Evolutionary conservation across 345 rosid genomes (phyloP), one percentile per base, ranked within the genome.

Genomic region (Rhizophora mangle): DNA sequence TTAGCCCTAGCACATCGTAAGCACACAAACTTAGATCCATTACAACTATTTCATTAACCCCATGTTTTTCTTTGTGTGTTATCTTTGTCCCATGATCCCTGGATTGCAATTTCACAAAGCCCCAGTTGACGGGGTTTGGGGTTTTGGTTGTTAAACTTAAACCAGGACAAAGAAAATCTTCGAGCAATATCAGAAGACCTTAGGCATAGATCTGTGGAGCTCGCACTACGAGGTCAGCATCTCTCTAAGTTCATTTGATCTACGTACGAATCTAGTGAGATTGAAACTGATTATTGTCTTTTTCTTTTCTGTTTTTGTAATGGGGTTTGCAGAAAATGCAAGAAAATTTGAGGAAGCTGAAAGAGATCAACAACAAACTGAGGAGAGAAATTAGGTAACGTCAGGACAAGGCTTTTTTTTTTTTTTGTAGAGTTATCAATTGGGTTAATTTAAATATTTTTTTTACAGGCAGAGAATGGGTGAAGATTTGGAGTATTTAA

Each of bases 391-490:
- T 87, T 58, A 80, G 84, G 89, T 82, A 63, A 67, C 43, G 22
- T 46, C 16, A 19, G 15, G 26, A 21, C 22, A 21, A 30, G 0
- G 3, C n/a, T 30, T 18, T 16, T 30, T 68, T 59, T 3, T 20
- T 46, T 37, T 26, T 20, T 10, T 63, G 60, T 8, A 32, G 5
- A 13, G 30, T 37, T 6, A 4, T 1, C 7, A 24, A 24, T 54
- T 24, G 16, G 11, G 18, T 15, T 16, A 34, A 21, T 53, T 2
- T 9, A 16, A n/a, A n/a, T 34, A 9, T 8, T 70, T 26, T 8
- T 60, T 22, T n/a, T n/a, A 59, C 70, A 86, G 91, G 82, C 88
- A 81, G 56, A 85, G 85, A 47, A 72, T 76, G 67, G 91, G 91
- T 39, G 87, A 82, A 66, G 88, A 83, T 63, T 63, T 86, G 72